Percentiles rank a stretch among this genome's conserved stretches.
Evolutionary conservation across 2,329 filamentous ascomycete species (phyloP).

Genomic region (Pyrenochaeta sp.): DNA sequence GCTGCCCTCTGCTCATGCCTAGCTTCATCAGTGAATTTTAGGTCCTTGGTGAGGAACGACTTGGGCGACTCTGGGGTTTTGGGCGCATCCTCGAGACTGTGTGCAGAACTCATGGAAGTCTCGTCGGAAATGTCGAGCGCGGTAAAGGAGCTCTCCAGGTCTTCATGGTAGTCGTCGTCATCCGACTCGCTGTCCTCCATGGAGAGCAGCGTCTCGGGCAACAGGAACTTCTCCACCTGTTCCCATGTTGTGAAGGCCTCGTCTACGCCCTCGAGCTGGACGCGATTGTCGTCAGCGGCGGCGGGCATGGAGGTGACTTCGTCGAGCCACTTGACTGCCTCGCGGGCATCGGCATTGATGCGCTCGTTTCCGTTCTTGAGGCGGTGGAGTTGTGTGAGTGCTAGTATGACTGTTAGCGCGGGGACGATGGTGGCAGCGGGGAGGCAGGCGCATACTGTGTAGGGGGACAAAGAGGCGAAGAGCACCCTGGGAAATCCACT

Average conservation of each 20-base stretch:
- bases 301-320: conserved; percentile 57
- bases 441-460: conserved; percentile 51
- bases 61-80: conserved; percentile 51
- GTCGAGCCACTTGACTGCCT: conserved; percentile 60
- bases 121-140: conserved; percentile 46
- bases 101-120: conserved; percentile 54
- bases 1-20: conserved; percentile 29
- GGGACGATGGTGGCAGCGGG: conserved; percentile 3
- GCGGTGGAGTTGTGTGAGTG: conserved; percentile 55
- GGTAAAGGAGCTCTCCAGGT: conserved; percentile 48
- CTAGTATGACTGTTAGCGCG: conserved; percentile 42
- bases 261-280: conserved; percentile 57
- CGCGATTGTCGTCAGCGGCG: conserved; percentile 40
- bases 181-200: conserved; percentile 54
- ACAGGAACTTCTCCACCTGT: conserved; percentile 58
- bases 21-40: conserved; percentile 26
- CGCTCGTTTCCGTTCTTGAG: conserved; percentile 53
- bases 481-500: conserved; percentile 59
- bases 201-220: conserved; percentile 58
- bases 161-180: conserved; percentile 46
- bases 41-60: conserved; percentile 44
- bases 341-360: conserved; percentile 54
- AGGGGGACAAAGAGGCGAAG: conserved; percentile 61
- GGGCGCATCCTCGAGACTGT: conserved; percentile 47
- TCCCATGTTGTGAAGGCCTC: conserved; percentile 58